A percentile compares a stretch with the other conserved stretches of the same genome.
Evolutionary conservation across 495 filamentous ascomycete species (phyloP).

Genomic region (Penicillium paradoxum): DNA sequence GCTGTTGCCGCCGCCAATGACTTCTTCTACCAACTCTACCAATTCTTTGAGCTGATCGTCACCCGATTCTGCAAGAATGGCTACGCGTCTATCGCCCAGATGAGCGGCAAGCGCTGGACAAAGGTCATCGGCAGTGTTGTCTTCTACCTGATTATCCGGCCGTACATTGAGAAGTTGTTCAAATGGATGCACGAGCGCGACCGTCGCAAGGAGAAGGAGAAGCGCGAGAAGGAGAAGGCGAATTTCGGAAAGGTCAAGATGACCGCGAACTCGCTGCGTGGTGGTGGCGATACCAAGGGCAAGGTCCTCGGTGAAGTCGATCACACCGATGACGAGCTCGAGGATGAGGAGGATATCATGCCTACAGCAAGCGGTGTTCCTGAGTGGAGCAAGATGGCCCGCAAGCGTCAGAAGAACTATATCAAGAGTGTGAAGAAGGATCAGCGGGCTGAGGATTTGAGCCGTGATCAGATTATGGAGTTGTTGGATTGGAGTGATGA

Average conservation of each 20-base stretch:
- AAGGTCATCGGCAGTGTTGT: conserved; percentile 57
- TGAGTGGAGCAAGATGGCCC: conserved; percentile 49
- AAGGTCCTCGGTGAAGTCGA: conserved; percentile 40
- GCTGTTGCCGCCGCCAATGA: conserved; percentile 30
- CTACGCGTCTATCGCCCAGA: conserved; percentile 46
- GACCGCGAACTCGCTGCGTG: conserved; percentile 56
- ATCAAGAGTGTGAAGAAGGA: conserved; percentile 44
- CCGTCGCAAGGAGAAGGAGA: conserved; percentile 46
- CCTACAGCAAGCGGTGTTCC: conserved; percentile 43
- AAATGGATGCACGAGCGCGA: conserved; percentile 54
- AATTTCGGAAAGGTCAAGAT: conserved; percentile 49
- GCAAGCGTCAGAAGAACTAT: conserved; percentile 60
- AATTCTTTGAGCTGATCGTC: conserved; percentile 19
- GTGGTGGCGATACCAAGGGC: conserved; percentile 43
- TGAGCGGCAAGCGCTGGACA: conserved; percentile 54
- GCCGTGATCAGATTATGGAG: conserved; percentile 58
- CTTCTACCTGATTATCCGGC: conserved; percentile 60
- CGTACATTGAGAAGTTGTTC: conserved; percentile 54
- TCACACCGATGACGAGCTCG: conserved; percentile 50
- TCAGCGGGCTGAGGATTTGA: conserved; percentile 39
- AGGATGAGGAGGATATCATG: conserved; percentile 49
- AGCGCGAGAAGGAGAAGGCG: conserved; percentile 39
- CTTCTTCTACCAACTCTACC: conserved; percentile 35
- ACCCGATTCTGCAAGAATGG: conserved; percentile 51
- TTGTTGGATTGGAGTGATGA: conserved; percentile 57